Percentiles rank a stretch among this genome's conserved stretches.
Evolutionary conservation across 1,284 basidiomycete genomes (phyloP).

Genomic region (Rugiboletus extremiorientalis): DNA sequence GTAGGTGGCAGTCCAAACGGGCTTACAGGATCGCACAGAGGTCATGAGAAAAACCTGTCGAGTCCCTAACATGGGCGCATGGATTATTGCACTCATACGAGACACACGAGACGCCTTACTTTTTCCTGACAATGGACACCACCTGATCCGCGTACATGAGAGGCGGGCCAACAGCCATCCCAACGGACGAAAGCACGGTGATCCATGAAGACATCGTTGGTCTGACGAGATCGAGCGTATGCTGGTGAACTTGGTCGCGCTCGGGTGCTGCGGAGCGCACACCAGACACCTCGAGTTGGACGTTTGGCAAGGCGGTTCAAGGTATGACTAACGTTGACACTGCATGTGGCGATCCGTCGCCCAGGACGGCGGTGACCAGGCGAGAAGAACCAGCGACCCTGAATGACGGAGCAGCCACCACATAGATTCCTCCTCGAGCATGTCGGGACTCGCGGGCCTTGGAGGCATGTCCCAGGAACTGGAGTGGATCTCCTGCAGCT

Average conservation of each 20-base stretch:
- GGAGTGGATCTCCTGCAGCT: conserved; percentile 15
- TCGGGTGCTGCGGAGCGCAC: conserved; percentile 12
- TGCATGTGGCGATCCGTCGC: conserved; percentile 4
- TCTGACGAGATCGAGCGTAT: not conserved
- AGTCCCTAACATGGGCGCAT: conserved; percentile 53
- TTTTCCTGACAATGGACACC: conserved; percentile 68
- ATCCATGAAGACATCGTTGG: conserved; percentile 40
- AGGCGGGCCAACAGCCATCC: conserved; percentile 58
- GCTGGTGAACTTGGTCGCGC: not conserved
- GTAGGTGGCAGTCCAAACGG: conserved; percentile 1
- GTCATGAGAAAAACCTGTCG: conserved; percentile 83
- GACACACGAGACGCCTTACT: conserved; percentile 38
- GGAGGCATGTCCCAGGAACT: not conserved
- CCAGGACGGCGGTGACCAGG: no score
- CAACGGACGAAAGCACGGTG: conserved; percentile 42
- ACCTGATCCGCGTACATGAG: conserved; percentile 81
- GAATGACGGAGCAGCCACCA: not conserved
- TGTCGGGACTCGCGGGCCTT: conserved; percentile 8
- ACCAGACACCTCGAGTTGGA: not conserved
- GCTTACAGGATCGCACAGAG: conserved; percentile 75
- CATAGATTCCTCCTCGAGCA: not conserved
- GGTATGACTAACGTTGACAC: conserved; percentile 3
- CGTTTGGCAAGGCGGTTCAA: not conserved
- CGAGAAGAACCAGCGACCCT: not conserved
- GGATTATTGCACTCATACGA: conserved; percentile 15